phyloP scores from a whole-genome alignment of 768 basidiomycete species.

The Polyporus arcularius region DNA sequence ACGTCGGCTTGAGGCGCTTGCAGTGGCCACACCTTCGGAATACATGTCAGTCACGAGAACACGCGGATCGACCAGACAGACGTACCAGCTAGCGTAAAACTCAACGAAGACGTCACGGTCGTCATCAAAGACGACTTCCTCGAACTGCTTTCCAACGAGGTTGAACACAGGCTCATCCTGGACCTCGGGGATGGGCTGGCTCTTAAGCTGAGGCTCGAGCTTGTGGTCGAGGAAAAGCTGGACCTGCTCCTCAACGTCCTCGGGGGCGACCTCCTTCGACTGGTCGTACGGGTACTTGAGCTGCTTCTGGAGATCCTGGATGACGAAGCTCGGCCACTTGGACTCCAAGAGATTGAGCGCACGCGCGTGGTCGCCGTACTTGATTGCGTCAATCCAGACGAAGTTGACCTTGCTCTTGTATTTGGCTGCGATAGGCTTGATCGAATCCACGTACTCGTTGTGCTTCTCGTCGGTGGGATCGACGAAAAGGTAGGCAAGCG shows the following conservation, averaged over 20 bases:
- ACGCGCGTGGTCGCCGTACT: slow-evolving; percentile 95
- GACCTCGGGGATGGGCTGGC: slow-evolving; percentile 76
- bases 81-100: slow-evolving; percentile 95
- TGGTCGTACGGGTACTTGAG: slow-evolving; percentile 90
- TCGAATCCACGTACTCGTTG: slow-evolving; percentile 60
- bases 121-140: slow-evolving; percentile 82
- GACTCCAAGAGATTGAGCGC: slow-evolving; percentile 84
- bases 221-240: slow-evolving; percentile 68
- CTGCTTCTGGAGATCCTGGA: slow-evolving; percentile 83
- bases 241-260: slow-evolving; percentile 60
- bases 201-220: slow-evolving; percentile 85
- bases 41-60: background rate
- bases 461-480: slow-evolving; percentile 73
- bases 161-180: slow-evolving; percentile 84
- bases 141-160: slow-evolving; percentile 88
- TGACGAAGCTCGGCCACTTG: slow-evolving; percentile 92
- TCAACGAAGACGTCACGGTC: slow-evolving; percentile 94
- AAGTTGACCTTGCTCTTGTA: slow-evolving; percentile 92
- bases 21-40: slow-evolving; percentile 82
- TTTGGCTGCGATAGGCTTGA: slow-evolving; percentile 78
- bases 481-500: slow-evolving; percentile 93
- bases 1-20: slow-evolving; percentile 94
- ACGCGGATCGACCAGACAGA: slow-evolving; percentile 15
- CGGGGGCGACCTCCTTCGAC: slow-evolving; percentile 56
- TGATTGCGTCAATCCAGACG: slow-evolving; percentile 96